Conservation (phyloP, 495 filamentous ascomycete species). For the Usnea hakonensis region DNA sequence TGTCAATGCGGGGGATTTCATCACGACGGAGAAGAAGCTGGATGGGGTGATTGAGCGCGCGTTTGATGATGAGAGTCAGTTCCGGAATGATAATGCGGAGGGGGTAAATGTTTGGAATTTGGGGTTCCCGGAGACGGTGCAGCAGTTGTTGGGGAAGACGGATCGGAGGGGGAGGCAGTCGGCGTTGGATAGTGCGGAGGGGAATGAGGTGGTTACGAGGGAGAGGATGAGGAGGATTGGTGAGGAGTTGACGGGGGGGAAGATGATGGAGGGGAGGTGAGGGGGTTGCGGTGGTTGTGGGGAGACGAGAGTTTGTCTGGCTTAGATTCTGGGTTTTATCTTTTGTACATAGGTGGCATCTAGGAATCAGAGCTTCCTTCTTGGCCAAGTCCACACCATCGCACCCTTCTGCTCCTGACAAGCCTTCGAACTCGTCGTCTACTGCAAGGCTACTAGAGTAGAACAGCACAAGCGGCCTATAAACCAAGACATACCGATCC, state of each 20-base stretch:
- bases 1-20: slow-evolving; percentile 56
- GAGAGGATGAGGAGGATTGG: slow-evolving; percentile 56
- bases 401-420: neutral
- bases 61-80: slow-evolving; percentile 48
- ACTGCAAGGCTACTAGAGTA: neutral
- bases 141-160: slow-evolving; percentile 35
- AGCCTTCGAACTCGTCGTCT: neutral
- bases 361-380: neutral
- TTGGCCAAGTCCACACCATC: neutral
- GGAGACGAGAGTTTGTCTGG: neutral
- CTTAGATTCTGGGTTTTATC: neutral
- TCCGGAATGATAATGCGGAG: slow-evolving; percentile 35
- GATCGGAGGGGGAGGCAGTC: slow-evolving; percentile 24
- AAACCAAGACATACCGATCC: neutral
- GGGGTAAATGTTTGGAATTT: slow-evolving; percentile 54
- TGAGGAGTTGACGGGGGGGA: slow-evolving; percentile 63
- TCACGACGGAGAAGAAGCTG: slow-evolving; percentile 55
- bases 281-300: neutral
- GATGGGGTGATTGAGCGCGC: slow-evolving; percentile 52
- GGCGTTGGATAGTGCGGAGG: slow-evolving; percentile 29
- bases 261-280: slow-evolving; percentile 38
- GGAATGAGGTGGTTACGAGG: slow-evolving; percentile 36
- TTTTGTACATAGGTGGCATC: neutral
- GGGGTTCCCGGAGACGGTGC: slow-evolving; percentile 45
- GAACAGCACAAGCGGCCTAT: too few species aligned